Conservation (phyloP, 2,329 filamentous ascomycete genomes). For the Paraconiothyrium brasiliense region DNA sequence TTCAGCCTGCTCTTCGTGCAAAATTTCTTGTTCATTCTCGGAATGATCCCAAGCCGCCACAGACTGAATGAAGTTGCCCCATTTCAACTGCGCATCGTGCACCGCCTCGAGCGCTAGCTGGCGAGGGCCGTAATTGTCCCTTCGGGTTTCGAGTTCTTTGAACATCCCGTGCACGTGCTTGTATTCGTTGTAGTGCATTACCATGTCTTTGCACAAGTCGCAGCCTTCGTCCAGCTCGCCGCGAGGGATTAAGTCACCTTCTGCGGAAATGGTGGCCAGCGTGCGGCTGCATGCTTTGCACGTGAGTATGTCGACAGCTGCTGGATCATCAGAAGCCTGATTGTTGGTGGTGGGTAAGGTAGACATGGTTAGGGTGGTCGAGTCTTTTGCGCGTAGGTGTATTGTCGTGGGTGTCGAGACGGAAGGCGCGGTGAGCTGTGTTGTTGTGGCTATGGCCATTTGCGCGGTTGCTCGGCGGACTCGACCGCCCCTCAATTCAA, state of each 20-base stretch:
- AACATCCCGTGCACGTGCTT: constrained; percentile 27
- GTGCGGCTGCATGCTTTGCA: constrained; percentile 24
- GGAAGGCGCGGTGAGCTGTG: background rate
- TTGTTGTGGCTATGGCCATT: constrained; percentile 11
- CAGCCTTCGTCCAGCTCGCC: constrained; percentile 21
- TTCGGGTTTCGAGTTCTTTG: constrained; percentile 21
- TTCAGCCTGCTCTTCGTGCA: background rate
- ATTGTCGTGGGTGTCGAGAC: background rate
- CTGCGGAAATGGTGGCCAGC: constrained; percentile 22
- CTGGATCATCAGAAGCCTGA: background rate
- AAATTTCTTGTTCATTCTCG: background rate
- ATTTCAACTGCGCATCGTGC: constrained; percentile 27
- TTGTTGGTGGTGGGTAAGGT: background rate
- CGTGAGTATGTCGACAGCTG: background rate
- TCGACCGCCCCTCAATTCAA: background rate
- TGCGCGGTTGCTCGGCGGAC: constrained; percentile 7
- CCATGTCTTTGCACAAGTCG: constrained; percentile 29
- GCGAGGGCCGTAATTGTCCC: constrained; percentile 24
- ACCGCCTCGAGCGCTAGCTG: constrained; percentile 24
- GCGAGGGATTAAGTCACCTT: constrained; percentile 17
- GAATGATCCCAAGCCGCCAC: background rate
- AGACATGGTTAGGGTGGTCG: background rate
- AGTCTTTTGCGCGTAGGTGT: background rate
- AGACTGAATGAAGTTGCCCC: constrained; percentile 40
- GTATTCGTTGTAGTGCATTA: constrained; percentile 25